Conservation (phyloP, 768 basidiomycete species). For the Hydnomerulius pinastri region DNA sequence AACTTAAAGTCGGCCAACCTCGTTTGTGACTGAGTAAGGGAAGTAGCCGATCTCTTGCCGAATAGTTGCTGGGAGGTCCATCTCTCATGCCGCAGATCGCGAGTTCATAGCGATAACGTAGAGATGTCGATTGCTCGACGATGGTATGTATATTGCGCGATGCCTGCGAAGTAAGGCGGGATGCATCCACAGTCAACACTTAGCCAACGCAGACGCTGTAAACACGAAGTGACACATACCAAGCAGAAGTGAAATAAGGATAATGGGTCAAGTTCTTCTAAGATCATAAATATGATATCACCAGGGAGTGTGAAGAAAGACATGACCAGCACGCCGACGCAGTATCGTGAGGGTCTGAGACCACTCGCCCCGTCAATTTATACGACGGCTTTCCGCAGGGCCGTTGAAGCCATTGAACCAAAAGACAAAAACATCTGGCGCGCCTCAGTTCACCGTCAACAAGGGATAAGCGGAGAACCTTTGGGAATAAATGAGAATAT, state of each 20-base stretch:
- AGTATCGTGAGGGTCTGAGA: conserved; percentile 15
- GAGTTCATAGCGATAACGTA: conserved; percentile 36
- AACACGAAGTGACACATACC: conserved; percentile 16
- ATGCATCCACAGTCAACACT: conserved; percentile 3
- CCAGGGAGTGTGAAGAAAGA: conserved; percentile 33
- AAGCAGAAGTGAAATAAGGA: conserved; percentile 34
- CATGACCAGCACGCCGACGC: conserved; percentile 38
- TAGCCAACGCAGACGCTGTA: too few species aligned
- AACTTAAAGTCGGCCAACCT: conserved; percentile 35
- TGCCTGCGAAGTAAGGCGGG: conserved; percentile 17
- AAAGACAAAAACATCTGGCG: conserved; percentile 39
- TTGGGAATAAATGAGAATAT: conserved; percentile 27
- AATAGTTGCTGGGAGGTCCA: conserved; percentile 20
- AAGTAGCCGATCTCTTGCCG: conserved; percentile 26
- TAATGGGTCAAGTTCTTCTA: conserved; percentile 35
- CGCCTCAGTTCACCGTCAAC: conserved; percentile 31
- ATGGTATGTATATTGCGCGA: conserved; percentile 23
- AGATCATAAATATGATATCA: conserved; percentile 31
- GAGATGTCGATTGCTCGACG: conserved; percentile 24
- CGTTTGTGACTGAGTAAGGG: conserved; percentile 32
- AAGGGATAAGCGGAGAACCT: conserved; percentile 31
- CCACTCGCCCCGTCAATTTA: conserved; percentile 24
- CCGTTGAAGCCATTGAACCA: conserved; percentile 21
- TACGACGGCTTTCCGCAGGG: conserved; percentile 25
- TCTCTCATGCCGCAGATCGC: conserved; percentile 32